phyloP scores from a whole-genome alignment of 495 filamentous ascomycete genomes.

The Schizothecium vesticola region DNA sequence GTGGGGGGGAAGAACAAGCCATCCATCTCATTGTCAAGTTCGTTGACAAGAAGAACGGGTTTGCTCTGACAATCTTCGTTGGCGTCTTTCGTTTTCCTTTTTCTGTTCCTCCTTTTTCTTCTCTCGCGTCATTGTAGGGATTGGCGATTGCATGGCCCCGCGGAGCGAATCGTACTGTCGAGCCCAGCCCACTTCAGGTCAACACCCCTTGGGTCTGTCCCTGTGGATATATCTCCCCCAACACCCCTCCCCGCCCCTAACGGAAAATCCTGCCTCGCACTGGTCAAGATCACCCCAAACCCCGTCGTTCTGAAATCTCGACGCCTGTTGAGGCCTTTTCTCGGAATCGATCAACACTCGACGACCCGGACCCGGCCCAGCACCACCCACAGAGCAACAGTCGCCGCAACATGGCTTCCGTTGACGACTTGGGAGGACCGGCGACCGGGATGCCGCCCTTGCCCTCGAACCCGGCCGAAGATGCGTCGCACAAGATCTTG shows the following conservation, averaged over 20 bases:
- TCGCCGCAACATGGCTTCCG: not conserved
- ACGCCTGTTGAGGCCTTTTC: not conserved
- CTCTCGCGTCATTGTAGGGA: not conserved
- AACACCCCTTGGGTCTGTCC: not conserved
- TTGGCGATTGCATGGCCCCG: not conserved
- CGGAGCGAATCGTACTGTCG: not conserved
- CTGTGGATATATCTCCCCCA: not conserved
- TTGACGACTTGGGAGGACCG: too few relatives aligned
- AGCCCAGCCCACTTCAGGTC: not conserved
- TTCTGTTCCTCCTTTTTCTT: not conserved
- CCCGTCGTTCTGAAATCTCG: not conserved
- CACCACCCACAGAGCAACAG: too few relatives aligned
- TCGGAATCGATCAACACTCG: not conserved
- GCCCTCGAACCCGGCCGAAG: constrained; percentile 24
- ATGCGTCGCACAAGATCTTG: constrained; percentile 40
- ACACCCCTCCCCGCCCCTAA: not conserved
- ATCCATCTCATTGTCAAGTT: not conserved
- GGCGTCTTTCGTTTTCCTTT: not conserved
- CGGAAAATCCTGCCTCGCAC: not conserved
- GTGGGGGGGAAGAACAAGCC: not conserved
- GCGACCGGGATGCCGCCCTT: not conserved
- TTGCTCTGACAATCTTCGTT: not conserved
- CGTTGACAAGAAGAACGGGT: not conserved
- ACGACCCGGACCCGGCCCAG: not conserved
- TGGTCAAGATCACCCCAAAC: not conserved